phyloP scores from a whole-genome alignment of 495 filamentous ascomycete genomes.

The Monascus purpureus region DNA sequence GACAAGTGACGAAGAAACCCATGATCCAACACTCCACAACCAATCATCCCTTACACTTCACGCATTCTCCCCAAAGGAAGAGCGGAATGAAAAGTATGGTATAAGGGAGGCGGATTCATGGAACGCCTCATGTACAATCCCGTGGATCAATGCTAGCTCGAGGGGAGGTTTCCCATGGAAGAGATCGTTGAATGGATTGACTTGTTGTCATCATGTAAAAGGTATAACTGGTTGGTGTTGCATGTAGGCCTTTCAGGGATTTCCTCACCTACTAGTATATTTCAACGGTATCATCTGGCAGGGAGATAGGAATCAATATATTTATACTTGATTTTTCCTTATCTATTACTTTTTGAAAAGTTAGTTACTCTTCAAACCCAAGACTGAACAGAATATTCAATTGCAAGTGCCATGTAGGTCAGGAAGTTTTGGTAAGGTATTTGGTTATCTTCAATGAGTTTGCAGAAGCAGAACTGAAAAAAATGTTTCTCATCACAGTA shows the following conservation, averaged over 20 bases:
- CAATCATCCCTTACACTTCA: conserved; percentile 34
- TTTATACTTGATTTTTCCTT: too few species aligned
- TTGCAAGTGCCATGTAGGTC: conserved; percentile 26
- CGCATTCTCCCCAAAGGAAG: conserved; percentile 29
- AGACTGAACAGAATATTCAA: conserved; percentile 1
- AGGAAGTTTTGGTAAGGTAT: conserved; percentile 63
- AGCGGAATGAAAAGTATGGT: conserved; percentile 47
- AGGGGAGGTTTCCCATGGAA: conserved; percentile 44
- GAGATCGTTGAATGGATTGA: conserved; percentile 99
- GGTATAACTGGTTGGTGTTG: conserved; percentile 2
- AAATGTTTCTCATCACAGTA: conserved; percentile 61
- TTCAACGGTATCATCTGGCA: too few species aligned
- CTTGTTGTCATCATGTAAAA: conserved; percentile 79
- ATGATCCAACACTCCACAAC: conserved; percentile 67
- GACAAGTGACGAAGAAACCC: conserved; percentile 16
- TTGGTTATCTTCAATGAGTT: conserved; percentile 58
- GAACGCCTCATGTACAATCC: conserved; percentile 28
- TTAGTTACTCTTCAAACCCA: conserved; percentile 3
- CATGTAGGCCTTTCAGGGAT: not conserved
- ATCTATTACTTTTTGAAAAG: not conserved
- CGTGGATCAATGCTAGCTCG: conserved; percentile 14
- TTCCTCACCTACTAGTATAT: not conserved
- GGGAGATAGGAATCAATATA: too few species aligned
- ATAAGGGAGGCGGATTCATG: conserved; percentile 38
- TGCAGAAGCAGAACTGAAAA: conserved; percentile 97